Conservation (phyloP, 176 grass and related monocot species). For the Neostapfia colusana region DNA sequence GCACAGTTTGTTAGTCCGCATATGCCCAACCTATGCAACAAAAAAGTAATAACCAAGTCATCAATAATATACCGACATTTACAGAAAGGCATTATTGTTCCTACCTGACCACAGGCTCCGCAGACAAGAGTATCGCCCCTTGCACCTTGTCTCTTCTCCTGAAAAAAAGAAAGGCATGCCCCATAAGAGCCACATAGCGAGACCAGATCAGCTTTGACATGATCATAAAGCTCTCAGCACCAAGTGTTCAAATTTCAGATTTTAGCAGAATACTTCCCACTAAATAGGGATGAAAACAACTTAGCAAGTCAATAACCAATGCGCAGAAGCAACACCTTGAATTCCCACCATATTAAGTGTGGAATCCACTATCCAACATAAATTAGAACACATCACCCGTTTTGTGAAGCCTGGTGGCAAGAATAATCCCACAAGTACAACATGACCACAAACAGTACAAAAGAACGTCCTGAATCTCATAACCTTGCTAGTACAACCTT, state of each 20-base stretch:
- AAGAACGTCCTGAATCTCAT: background rate
- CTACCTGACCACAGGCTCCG: slow-evolving; percentile 89
- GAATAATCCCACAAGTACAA: background rate
- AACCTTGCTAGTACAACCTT: slow-evolving; percentile 4
- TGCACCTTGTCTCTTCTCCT: slow-evolving; percentile 80
- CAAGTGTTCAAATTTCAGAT: background rate
- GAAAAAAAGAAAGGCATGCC: slow-evolving; percentile 46
- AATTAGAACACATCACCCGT: background rate
- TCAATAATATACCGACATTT: slow-evolving; percentile 6
- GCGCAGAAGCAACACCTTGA: background rate
- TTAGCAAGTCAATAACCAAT: slow-evolving; percentile 19
- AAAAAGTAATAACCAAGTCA: slow-evolving; percentile 15
- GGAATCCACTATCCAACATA: slow-evolving; percentile 15
- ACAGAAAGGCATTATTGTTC: slow-evolving; percentile 27
- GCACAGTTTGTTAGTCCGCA: slow-evolving; percentile 97
- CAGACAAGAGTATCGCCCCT: slow-evolving; percentile 81
- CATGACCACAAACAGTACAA: background rate
- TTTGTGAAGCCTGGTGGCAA: background rate
- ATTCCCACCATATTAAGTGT: background rate
- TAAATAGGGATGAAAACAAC: background rate
- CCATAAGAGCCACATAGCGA: slow-evolving; percentile 41
- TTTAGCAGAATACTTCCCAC: slow-evolving; percentile 13
- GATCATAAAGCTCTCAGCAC: slow-evolving; percentile 18
- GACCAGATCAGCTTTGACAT: slow-evolving; percentile 30
- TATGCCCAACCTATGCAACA: slow-evolving; percentile 77